phyloP scores from a whole-genome alignment of 2,329 filamentous ascomycete species.

The Knufia petricola region DNA sequence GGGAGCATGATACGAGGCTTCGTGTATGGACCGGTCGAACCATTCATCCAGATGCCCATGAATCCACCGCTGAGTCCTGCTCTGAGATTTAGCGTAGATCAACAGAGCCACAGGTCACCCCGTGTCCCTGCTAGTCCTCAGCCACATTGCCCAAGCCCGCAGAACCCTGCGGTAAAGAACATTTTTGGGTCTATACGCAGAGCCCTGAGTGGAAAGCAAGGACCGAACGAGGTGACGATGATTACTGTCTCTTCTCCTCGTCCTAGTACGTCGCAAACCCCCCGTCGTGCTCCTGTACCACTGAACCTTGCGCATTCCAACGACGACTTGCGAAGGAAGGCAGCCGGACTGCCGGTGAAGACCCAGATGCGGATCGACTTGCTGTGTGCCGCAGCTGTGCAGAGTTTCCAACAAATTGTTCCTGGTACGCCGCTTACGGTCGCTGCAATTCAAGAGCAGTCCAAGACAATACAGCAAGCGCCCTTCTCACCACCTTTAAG shows the following conservation, averaged over 20 bases:
- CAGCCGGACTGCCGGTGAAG: conserved; percentile 28
- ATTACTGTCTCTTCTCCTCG: conserved; percentile 18
- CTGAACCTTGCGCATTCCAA: conserved; percentile 37
- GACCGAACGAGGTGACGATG: conserved; percentile 20
- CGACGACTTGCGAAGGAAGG: conserved; percentile 35
- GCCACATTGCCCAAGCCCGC: conserved; percentile 5
- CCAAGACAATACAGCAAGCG: neutral
- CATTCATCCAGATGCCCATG: conserved; percentile 49
- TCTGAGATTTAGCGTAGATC: conserved; percentile 12
- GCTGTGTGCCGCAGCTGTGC: conserved; percentile 65
- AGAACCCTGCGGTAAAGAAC: conserved; percentile 65
- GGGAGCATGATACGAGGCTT: conserved; percentile 83
- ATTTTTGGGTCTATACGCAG: conserved; percentile 78
- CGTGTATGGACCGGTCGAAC: conserved; percentile 69
- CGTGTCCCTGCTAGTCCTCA: conserved; percentile 2
- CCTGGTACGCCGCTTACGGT: conserved; percentile 46
- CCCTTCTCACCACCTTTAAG: conserved; percentile 16
- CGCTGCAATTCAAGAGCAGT: neutral
- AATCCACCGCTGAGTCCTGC: conserved; percentile 17
- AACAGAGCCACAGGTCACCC: conserved; percentile 8
- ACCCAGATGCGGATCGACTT: conserved; percentile 64
- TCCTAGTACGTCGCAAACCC: conserved; percentile 24
- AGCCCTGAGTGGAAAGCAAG: conserved; percentile 57
- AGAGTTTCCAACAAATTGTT: conserved; percentile 69
- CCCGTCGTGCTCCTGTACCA: conserved; percentile 35